Base-by-base conservation (phyloP, 257 asterid species). In the Ballota nigra region DNA sequence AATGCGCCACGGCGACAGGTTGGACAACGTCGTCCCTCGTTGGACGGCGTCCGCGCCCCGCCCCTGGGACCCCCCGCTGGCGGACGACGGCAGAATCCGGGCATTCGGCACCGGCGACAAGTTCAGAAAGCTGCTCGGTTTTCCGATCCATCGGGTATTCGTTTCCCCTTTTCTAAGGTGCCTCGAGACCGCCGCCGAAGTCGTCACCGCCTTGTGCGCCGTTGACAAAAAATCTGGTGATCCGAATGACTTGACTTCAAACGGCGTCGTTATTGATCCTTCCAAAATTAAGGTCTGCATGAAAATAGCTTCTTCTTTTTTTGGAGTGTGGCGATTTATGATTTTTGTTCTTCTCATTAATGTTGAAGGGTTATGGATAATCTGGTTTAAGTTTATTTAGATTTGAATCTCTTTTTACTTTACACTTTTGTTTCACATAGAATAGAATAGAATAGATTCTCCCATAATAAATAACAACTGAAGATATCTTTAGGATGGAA, bases 1-100 rank as follows among this genome's bases (percentile, higher is more conserved):
- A 9, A 88, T 94, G 97, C 91, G 99, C 78, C 97, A 94, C 81
- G 99, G 99, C 55, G 99, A 94, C 68, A 68, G 99, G 75, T 26
- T 86, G 11, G 99, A 94, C 81, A 88, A 86, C 85, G 74, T 77
- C 65, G 91, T 80, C 2, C 96, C 89, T 13, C 84, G 79, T 16
- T 94, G 98, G 98, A 78, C 84, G 40, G 73, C 81, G 6, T 70
- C 89, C 49, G 96, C 98, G 2, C 73, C 85, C 4, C 84, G 96
- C 7, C 96, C 96, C 6, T 94, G 96, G 96, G 99, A 94, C 67
- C 99, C 99, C 2, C 97, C 97, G 34, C 81, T 94, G 63, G 81
- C 84, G 53, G 88, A 88, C 3, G 90, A 81, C 23, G 99, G 99
- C 12, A 83, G 43, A 79, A 81, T 78, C n/a, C 84, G 97, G 16